Evolutionary conservation across 441 rosid species (phyloP).

Genomic region (Pelargonium myrrhifolium): DNA sequence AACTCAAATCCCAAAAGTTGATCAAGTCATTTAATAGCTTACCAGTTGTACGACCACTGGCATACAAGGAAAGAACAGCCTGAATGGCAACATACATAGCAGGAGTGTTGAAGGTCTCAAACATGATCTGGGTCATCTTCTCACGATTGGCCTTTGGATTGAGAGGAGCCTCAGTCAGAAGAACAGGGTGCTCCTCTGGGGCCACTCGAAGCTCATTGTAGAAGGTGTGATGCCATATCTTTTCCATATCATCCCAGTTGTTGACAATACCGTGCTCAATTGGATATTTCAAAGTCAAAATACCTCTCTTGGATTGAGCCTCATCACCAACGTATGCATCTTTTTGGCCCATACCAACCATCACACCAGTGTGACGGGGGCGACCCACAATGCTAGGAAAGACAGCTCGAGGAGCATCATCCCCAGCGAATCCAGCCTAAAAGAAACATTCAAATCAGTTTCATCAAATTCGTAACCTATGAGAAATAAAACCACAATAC

Average conservation of each 20-base stretch:
- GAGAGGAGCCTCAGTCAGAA: conserved; percentile 87
- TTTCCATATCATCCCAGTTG: too few species aligned
- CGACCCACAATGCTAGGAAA: too few species aligned
- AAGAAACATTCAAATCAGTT: conserved; percentile 7
- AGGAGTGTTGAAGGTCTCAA: too few species aligned
- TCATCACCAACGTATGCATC: too few species aligned
- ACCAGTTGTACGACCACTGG: conserved; percentile 97
- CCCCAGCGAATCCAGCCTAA: conserved; percentile 94
- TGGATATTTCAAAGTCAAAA: too few species aligned
- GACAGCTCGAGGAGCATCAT: conserved; percentile 89
- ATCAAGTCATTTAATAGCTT: conserved; percentile 18
- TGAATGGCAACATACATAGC: conserved; percentile 91
- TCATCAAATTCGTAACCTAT: background rate
- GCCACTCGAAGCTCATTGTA: conserved; percentile 93
- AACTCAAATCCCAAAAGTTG: too few species aligned
- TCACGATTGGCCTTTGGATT: conserved; percentile 93
- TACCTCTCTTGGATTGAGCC: too few species aligned
- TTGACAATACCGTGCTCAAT: too few species aligned
- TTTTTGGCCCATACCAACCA: too few species aligned
- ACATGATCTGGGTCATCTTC: conserved; percentile 91
- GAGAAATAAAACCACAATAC: background rate
- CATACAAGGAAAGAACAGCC: conserved; percentile 87
- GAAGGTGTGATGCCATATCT: conserved; percentile 28
- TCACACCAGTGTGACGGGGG: too few species aligned
- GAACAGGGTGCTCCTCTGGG: conserved; percentile 90